Evolutionary conservation across 169 alveolate genomes (phyloP), one percentile per base, ranked within the genome.

Genomic region (Cryptosporidium tyzzeri): DNA sequence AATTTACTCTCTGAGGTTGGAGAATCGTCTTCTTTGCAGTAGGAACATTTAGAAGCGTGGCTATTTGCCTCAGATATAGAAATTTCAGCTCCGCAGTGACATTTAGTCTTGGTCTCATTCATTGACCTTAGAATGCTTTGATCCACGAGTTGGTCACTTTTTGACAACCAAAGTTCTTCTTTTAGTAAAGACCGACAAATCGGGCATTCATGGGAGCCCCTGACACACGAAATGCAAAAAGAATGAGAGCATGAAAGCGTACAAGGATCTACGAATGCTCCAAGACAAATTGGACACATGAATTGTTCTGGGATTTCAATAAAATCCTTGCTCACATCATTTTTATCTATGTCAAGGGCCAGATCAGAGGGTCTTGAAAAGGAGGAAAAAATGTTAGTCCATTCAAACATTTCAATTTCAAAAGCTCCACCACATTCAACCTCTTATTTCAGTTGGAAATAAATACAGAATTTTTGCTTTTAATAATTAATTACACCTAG

Each of bases 261-360:
- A 29, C 89, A 80, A 41, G 89, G 89, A 16, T 59, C 89, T 26
- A 26, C 59, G 51, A 80, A 80, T 7, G 89, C 89, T 62, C 75
- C 89, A 35, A 80, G 70, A 41, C 89, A 80, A 80, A 80, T 65
- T 37, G 89, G 89, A 65, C 89, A 80, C 89, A 80, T 65, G 35
- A 62, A 80, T 50, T 80, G 89, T 33, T 80, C 89, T 21, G 89
- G 89, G n/a, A 80, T 80, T 37, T 80, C 59, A 41, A 80, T 61
- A 26, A 80, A 80, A 37, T 80, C 89, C 74, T 80, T 80, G 73
- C 71, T 51, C 55, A 39, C 61, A 53, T 73, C 58, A 58, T 59
- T 55, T 21, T 35, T 62, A 9, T 39, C 70, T 1, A 44, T 21
- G 55, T 29, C 39, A 14, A 29, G 44, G 21, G 71, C 18, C 71